Base-by-base conservation (phyloP, 768 basidiomycete species). In the Nidularia pulvinata region DNA sequence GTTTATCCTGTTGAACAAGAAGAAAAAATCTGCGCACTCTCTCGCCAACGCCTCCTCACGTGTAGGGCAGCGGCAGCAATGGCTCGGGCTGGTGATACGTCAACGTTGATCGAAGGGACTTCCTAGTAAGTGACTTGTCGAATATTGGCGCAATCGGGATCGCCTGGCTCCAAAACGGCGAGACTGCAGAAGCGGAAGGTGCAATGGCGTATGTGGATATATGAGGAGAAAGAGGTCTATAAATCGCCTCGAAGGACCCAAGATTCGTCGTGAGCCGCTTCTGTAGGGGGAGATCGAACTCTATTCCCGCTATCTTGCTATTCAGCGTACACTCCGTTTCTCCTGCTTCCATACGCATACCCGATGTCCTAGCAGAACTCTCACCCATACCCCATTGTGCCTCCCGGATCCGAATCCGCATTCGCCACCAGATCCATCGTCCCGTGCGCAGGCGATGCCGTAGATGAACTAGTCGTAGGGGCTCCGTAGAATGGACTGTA, bases 1-100 rank as follows among this genome's bases (percentile, higher is more conserved):
- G 14, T n/a, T 46, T 11, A 14, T 46, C n/a, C 14, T 50, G 5
- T 49, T 52, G 19, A 59, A 59, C 66, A 51, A 47, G 62, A 49
- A 52, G 62, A 50, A 53, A 74, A 55, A 3, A 85, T 58, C 57
- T 88, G 86, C 44, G 83, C 75, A 59, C 86, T 89, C 59, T 88
- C 86, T 0, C 86, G 88, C 1, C 88, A 74, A 46, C 73, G 78
- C 7, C 81, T 69, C 7, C 80, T 71, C 5, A 73, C 65, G 1
- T 81, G 80, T 0, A 81, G 83, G 69, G 69, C 33, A 58, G 52
- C 4, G 67, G 68, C 1, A 70, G 59, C 2, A 64, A 58, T 0
- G 74, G 67, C 1, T 74, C 64, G 33, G 71, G 67, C 1, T 71
- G 68, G 54, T 81, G 75, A 61, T 83, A 79, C 65, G 86, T 59